Evolutionary conservation across 1,284 basidiomycete genomes (phyloP), one percentile per base, ranked within the genome.

Genomic region (Golubevia pallescens): DNA sequence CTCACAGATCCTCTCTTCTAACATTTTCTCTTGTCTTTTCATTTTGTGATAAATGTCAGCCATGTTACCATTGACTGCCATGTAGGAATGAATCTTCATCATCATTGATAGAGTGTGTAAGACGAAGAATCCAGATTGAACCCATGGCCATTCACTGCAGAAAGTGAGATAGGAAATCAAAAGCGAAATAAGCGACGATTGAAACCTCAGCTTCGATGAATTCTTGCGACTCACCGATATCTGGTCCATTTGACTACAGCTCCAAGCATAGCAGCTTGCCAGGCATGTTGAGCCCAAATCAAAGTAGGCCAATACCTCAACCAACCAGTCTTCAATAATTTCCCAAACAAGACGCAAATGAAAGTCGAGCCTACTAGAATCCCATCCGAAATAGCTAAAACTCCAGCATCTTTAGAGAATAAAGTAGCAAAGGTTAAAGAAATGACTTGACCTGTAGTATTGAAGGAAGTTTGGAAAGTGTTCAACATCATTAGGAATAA

Each of bases 61-160:
- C 58, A 97, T 90, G 80, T 93, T 90, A 3, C 95, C 94, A 81
- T 98, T 98, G 64, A 93, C 90, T 28, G 91, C 89, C 86, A 94
- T 90, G 86, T 98, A 99, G 16, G 94, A 97, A 87, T 98, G 95
- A 88, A 97, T 87, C 86, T 97, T 97, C 94, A 97, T 97, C 75
- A 96, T 90, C 91, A 96, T 92, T 65, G 92, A 89, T 6, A 97
- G 87, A 13, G 92, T 90, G 85, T 95, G 96, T n/a, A 98, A 87
- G 0, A 94, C 95, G 61, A 98, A 88, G 87, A 95, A 98, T 6
- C 95, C 95, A 0, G 94, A 94, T 86, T 99, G 96, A 1, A 98
- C 95, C 95, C 96, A 97, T 51, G 94, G 94, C 95, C 95, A 98
- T 74, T 94, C n/a, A n/a, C n/a, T n/a, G n/a, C n/a, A n/a, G n/a